Conservation (phyloP, 2,329 filamentous ascomycete species). For the Paraphoma sp. region DNA sequence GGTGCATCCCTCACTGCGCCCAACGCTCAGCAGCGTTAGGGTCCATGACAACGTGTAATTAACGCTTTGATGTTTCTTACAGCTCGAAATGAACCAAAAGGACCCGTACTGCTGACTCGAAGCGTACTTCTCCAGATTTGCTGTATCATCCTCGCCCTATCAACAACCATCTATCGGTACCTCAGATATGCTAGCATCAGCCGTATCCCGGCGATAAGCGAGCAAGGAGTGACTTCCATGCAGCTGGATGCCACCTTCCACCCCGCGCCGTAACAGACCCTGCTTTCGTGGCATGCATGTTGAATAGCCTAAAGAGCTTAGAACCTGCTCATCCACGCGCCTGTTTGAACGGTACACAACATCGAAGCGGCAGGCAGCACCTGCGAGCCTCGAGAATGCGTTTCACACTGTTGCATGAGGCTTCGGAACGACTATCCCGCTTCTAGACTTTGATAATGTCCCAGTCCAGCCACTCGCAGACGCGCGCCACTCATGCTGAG, state of each 20-base stretch:
- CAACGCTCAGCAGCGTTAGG: not conserved
- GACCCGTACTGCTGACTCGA: not conserved
- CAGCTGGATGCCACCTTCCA: not conserved
- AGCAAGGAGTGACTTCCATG: not conserved
- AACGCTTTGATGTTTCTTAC: not conserved
- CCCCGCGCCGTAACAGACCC: not conserved
- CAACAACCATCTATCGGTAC: not conserved
- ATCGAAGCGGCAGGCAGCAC: not conserved
- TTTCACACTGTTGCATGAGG: not conserved
- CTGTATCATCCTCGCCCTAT: not conserved
- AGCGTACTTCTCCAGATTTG: not conserved
- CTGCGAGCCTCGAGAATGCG: not conserved
- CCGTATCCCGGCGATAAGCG: not conserved
- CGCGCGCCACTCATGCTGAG: not conserved
- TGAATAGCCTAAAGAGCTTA: constrained; percentile 5
- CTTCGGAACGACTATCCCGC: not conserved
- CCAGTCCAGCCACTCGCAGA: constrained; percentile 2
- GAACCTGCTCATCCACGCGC: constrained; percentile 2
- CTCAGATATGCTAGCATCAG: not conserved
- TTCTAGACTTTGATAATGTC: constrained; percentile 9
- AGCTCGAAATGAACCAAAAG: not conserved
- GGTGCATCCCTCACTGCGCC: not conserved
- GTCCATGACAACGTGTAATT: constrained; percentile 3
- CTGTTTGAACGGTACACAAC: constrained; percentile 1
- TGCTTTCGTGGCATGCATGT: not conserved